phyloP scores from a whole-genome alignment of 371 early-diverging fungal species.

The Apophysomyces sp. region DNA sequence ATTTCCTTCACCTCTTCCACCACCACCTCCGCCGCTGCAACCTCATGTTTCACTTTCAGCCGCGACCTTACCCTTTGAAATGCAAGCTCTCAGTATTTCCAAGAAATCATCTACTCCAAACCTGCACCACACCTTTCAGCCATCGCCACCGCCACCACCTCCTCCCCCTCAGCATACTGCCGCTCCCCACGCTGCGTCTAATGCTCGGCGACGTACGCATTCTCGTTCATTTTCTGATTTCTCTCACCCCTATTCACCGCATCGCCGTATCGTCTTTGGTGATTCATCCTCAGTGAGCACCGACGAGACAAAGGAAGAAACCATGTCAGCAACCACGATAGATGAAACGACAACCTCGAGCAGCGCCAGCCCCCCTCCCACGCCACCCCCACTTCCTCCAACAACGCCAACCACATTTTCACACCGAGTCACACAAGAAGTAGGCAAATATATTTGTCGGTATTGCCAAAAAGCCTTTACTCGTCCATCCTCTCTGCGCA shows the following conservation, averaged over 20 bases:
- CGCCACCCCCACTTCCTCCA: not conserved
- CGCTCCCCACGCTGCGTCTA: slow-evolving; percentile 14
- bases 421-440: slow-evolving; percentile 6
- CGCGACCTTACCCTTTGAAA: not conserved
- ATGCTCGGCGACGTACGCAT: slow-evolving; percentile 32
- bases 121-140: not conserved
- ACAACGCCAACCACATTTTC: not conserved
- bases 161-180: slow-evolving; percentile 1
- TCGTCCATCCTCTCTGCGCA: slow-evolving; percentile 59
- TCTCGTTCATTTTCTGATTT: slow-evolving; percentile 51
- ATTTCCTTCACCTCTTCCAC: not conserved
- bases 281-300: not conserved
- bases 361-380: not conserved
- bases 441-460: slow-evolving; percentile 44
- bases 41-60: not conserved
- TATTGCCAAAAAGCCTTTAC: slow-evolving; percentile 56
- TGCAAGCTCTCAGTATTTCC: not conserved
- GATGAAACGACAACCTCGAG: not conserved
- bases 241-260: slow-evolving; percentile 38
- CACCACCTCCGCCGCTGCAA: not conserved
- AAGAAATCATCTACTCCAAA: not conserved
- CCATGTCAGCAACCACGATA: not conserved
- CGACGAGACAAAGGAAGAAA: not conserved
- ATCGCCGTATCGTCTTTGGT: slow-evolving; percentile 6
- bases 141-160: not conserved